phyloP scores from a whole-genome alignment of 768 basidiomycete species.

The Suillus spraguei region DNA sequence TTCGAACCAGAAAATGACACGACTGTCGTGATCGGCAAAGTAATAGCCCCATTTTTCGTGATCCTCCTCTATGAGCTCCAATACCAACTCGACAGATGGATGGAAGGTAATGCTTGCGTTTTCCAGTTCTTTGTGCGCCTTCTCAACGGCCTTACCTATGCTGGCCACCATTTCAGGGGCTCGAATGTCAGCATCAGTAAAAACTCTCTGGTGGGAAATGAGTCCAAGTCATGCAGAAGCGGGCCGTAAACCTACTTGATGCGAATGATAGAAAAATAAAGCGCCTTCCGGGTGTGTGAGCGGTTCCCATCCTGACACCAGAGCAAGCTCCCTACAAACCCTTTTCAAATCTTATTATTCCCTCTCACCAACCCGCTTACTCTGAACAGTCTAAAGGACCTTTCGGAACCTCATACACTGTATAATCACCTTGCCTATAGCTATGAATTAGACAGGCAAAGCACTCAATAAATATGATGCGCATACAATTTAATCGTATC shows the following conservation, averaged over 20 bases:
- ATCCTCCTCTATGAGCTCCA: not conserved
- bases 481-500: not conserved
- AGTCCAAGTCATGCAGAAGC: not conserved
- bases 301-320: conserved; percentile 4
- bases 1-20: conserved; percentile 2
- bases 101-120: not conserved
- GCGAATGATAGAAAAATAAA: not conserved
- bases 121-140: not conserved
- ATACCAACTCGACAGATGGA: not conserved
- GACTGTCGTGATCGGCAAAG: not conserved
- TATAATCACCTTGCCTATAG: not conserved
- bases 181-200: conserved; percentile 1
- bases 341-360: not conserved
- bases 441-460: not conserved
- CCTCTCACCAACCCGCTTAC: not conserved
- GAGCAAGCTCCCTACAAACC: not conserved
- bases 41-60: not conserved
- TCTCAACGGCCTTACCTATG: not conserved
- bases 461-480: not conserved
- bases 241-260: not conserved
- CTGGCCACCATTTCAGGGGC: not conserved
- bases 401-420: not conserved
- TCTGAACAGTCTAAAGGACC: conserved; percentile 4
- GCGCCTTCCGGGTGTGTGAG: not conserved
- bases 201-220: conserved; percentile 2